Evolutionary conservation across 1,284 basidiomycete species (phyloP).

Genomic region (Sporisorium scitamineum): DNA sequence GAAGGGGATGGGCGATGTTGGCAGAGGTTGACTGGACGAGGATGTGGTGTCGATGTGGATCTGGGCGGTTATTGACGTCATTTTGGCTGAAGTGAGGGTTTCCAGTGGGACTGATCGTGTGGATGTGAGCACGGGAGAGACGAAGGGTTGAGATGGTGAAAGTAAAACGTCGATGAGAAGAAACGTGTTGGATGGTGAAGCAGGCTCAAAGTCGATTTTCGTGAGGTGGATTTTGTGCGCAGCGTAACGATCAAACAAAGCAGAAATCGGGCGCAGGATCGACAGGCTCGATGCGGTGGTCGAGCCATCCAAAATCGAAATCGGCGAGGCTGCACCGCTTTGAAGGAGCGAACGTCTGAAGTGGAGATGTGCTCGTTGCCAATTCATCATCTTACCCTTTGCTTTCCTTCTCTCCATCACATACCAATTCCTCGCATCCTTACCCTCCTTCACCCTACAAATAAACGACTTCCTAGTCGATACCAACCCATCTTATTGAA

Average conservation of each 20-base stretch:
- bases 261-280: background rate
- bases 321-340: background rate
- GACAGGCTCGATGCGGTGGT: constrained; percentile 1
- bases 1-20: constrained; percentile 21
- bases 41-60: constrained; percentile 31
- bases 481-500: background rate
- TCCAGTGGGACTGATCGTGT: background rate
- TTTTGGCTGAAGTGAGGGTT: background rate
- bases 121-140: background rate
- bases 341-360: background rate
- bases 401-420: background rate
- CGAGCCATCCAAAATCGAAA: constrained; percentile 9
- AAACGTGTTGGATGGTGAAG: background rate
- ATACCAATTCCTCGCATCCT: background rate
- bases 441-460: background rate
- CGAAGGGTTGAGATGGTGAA: constrained; percentile 1
- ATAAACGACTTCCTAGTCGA: background rate
- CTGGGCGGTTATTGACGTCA: constrained; percentile 12
- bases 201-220: background rate
- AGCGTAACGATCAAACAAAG: background rate
- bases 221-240: background rate
- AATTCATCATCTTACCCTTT: background rate
- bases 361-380: constrained; percentile 1
- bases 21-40: constrained; percentile 2
- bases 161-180: background rate